A percentile compares a stretch with the other conserved stretches of the same genome.
Conservation (phyloP, 2,329 filamentous ascomycete genomes). For the Botryosphaeria dothidea region DNA sequence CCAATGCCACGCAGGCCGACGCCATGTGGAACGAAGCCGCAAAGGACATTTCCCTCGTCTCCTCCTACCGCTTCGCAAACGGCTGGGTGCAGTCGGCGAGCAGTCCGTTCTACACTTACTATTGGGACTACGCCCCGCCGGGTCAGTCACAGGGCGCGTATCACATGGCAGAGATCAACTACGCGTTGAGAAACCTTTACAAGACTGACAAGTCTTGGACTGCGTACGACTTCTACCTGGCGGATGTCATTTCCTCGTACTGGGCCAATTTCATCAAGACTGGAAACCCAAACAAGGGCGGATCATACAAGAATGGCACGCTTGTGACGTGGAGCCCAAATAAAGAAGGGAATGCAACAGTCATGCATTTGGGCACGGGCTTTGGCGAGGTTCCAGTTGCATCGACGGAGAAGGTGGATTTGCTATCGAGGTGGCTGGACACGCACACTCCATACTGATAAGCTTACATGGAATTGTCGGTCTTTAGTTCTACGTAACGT, state of each 20-base stretch:
- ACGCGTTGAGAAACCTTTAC: constrained; percentile 40
- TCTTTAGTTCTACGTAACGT: too few species aligned
- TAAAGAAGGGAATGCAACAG: neutral
- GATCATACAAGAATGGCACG: neutral
- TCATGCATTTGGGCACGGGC: neutral
- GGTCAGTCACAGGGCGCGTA: constrained; percentile 38
- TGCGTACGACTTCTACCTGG: constrained; percentile 33
- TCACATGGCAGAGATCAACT: constrained; percentile 43
- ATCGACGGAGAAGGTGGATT: neutral
- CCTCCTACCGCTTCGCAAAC: constrained; percentile 27
- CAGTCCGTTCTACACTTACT: constrained; percentile 38
- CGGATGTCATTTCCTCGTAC: constrained; percentile 33
- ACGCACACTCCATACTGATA: neutral
- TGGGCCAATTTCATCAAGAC: constrained; percentile 40
- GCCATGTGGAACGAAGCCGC: constrained; percentile 26
- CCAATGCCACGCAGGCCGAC: constrained; percentile 24
- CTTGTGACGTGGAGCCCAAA: neutral
- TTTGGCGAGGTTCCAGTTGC: neutral
- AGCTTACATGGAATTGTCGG: too few species aligned
- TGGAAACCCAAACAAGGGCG: constrained; percentile 23
- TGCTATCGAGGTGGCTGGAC: neutral
- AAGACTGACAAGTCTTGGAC: constrained; percentile 29
- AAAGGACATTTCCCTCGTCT: constrained; percentile 29
- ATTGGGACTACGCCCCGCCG: constrained; percentile 40
- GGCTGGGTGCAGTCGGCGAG: constrained; percentile 24